Percentiles rank a stretch among this genome's conserved stretches.
These are phyloP conservation scores for Forsythia suspensa DNA, from an alignment of 257 asterid species.

Conservation along the genomic window DNA sequence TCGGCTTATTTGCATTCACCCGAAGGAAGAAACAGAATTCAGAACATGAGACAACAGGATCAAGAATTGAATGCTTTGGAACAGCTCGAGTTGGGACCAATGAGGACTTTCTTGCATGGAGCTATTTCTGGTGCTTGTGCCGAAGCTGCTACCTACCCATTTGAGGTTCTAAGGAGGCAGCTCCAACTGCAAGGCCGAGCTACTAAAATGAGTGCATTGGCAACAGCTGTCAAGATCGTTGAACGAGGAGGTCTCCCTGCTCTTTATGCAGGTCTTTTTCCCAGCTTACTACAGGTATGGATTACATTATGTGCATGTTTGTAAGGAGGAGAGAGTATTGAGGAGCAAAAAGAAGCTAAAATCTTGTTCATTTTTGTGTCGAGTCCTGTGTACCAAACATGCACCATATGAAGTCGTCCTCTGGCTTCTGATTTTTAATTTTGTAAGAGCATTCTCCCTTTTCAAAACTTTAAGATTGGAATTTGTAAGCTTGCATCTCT, in stretches of 20 bases:
- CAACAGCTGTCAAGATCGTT: slow-evolving; percentile 62
- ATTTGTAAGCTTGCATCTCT: no score
- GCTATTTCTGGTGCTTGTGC: slow-evolving; percentile 99
- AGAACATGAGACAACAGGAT: slow-evolving; percentile 58
- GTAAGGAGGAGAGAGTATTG: not conserved
- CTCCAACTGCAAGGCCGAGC: slow-evolving; percentile 88
- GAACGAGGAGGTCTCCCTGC: slow-evolving; percentile 91
- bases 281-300: slow-evolving; percentile 93
- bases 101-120: slow-evolving; percentile 86
- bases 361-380: not conserved
- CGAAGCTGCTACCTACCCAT: slow-evolving; percentile 92
- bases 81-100: slow-evolving; percentile 88
- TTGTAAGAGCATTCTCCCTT: not conserved
- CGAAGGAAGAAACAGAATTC: slow-evolving; percentile 75
- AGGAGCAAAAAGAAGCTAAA: not conserved
- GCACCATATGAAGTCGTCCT: not conserved
- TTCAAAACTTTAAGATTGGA: not conserved
- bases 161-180: slow-evolving; percentile 93
- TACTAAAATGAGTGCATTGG: slow-evolving; percentile 65
- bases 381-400: not conserved
- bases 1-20: slow-evolving; percentile 71
- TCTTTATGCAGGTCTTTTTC: slow-evolving; percentile 89
- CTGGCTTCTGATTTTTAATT: not conserved
- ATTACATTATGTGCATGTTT: not conserved
- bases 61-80: slow-evolving; percentile 78